These are phyloP conservation scores for Babesia gibsoni DNA, from an alignment of 169 alveolate species.

Conservation along the genomic window DNA sequence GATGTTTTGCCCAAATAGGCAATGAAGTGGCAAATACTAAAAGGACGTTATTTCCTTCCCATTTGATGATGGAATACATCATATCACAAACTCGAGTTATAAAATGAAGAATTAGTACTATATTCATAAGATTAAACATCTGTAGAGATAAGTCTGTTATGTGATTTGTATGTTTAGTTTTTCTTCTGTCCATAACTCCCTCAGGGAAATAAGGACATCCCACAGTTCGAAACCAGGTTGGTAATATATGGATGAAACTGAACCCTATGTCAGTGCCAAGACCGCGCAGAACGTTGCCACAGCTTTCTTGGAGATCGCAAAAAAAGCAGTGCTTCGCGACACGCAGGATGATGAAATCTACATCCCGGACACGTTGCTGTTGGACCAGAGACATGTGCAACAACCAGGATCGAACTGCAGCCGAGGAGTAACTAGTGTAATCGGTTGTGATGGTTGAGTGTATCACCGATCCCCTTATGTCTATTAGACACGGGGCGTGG, in stretches of 20 bases:
- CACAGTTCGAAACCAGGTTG: constrained; percentile 91
- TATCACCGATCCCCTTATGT: no score
- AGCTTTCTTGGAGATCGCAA: constrained; percentile 91
- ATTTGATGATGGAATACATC: no score
- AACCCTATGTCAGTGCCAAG: constrained; percentile 83
- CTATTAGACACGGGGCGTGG: no score
- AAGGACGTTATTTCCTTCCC: no score
- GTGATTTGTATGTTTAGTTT: no score
- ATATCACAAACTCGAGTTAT: no score
- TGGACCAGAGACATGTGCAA: constrained; percentile 50
- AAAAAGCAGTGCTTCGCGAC: constrained; percentile 81
- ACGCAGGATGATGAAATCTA: constrained; percentile 83
- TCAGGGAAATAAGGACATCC: constrained; percentile 86
- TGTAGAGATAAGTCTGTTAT: no score
- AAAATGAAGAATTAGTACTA: no score
- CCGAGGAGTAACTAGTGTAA: constrained; percentile 37
- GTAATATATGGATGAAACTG: not conserved
- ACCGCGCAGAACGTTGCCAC: constrained; percentile 91
- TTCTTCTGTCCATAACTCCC: no score
- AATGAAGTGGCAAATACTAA: no score
- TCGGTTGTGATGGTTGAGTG: constrained; percentile 52
- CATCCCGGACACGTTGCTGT: constrained; percentile 59
- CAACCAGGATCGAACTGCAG: constrained; percentile 39
- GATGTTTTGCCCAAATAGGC: no score
- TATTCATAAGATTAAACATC: no score